Base-by-base conservation (phyloP, 2,329 filamentous ascomycete species). In the Davidsoniella australis region DNA sequence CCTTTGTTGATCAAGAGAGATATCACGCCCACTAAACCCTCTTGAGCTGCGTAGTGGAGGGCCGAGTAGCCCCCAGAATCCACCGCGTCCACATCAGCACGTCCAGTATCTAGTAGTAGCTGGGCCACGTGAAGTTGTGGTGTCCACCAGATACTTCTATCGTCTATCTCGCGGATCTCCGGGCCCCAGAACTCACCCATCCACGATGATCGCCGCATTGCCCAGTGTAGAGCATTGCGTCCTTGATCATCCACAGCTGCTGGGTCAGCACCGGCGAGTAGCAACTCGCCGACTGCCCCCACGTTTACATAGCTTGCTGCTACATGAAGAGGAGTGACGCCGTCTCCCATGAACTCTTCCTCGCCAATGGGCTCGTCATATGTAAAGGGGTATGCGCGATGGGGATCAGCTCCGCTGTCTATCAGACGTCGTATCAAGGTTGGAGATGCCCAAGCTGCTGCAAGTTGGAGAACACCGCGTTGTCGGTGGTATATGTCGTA, bases 161-260 rank as follows among this genome's bases (percentile, higher is more conserved):
- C 24, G 24, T 16, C 24, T 24, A 14, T 12, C 36, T 45, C 24
- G 24, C 24, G 24, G 12, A 36, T 29, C n/a, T 41, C 39, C 12
- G 46, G 38, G 23, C 46, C 46, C 46, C 46, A 48, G 12, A 40
- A 18, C 16, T 48, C 46, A 4, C 46, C 46, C 46, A 48, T 48
- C 46, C 46, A 48, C 9, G 46, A 33, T 33, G 46, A 48, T 17
- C 24, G 20, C n/a, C 46, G 38, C 46, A 48, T 48, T 16, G 46
- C 46, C 46, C 46, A 48, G 39, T 48, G 46, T n/a, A 48, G 18
- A 8, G 46, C 38, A 18, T 23, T 41, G 14, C 39, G 46, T 17
- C 39, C 46, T 1, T 48, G 38, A 17, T 26, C 46, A 37, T 48
- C 46, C n/a, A 12, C 16, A 7, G 23, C 38, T 14, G 36, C 10